phyloP scores from a whole-genome alignment of 352 stramenopile species.

The Plasmopara muralis region DNA sequence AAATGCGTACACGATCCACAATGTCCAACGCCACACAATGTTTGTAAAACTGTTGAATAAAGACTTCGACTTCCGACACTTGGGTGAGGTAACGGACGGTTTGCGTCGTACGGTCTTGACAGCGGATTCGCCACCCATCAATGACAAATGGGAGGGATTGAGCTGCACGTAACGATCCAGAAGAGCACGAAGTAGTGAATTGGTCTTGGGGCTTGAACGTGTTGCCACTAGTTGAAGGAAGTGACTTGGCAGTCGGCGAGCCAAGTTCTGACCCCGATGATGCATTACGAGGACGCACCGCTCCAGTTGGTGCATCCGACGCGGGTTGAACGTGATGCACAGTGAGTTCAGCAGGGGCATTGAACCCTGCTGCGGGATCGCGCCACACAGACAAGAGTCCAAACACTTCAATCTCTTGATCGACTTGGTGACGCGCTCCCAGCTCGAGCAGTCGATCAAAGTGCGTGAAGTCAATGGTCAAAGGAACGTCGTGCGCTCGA shows the following conservation, averaged over 20 bases:
- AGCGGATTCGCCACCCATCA: constrained; percentile 69
- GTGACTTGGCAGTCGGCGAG: constrained; percentile 12
- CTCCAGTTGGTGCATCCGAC: constrained; percentile 11
- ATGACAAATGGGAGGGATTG: constrained; percentile 32
- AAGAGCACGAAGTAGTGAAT: constrained; percentile 3
- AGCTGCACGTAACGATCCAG: constrained; percentile 8
- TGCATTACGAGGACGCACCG: constrained; percentile 16
- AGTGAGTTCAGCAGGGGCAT: constrained; percentile 40
- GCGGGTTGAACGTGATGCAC: constrained; percentile 18
- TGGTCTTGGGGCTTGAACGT: neutral
- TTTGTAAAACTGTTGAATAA: constrained; percentile 60
- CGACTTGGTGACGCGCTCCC: constrained; percentile 39
- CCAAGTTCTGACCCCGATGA: constrained; percentile 14
- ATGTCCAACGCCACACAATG: constrained; percentile 52
- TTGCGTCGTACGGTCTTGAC: constrained; percentile 44
- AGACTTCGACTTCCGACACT: constrained; percentile 50
- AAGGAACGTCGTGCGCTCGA: constrained; percentile 20
- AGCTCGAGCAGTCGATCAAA: constrained; percentile 62
- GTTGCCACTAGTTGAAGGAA: neutral
- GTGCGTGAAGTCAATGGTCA: constrained; percentile 58
- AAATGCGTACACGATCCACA: constrained; percentile 59
- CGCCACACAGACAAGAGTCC: constrained; percentile 64
- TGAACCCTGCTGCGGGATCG: constrained; percentile 52
- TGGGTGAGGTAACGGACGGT: constrained; percentile 49
- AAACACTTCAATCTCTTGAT: constrained; percentile 70